Evolutionary conservation across 2,329 filamentous ascomycete species (phyloP), one percentile per base, ranked within the genome.

Genomic region (Trichoderma lentiforme): DNA sequence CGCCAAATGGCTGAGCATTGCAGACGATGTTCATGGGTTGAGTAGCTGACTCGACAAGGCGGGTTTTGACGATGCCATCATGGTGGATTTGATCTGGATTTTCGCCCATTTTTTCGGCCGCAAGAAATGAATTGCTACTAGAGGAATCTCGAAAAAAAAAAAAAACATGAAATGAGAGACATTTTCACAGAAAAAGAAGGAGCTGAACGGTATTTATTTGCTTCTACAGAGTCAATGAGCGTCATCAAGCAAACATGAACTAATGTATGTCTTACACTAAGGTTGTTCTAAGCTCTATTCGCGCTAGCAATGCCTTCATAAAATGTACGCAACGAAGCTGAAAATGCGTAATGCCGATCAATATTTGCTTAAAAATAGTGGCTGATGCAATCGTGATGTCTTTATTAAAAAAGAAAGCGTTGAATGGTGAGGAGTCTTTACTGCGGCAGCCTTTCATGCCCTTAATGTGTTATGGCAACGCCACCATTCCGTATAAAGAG

Each of bases 1-100:
- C 68, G 1, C 68, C 68, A 32, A 70, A 70, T 1, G 68, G 58
- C n/a, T 70, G 68, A 21, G 68, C 68, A 18, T 70, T 70, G 32
- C 14, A 62, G 32, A 70, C 43, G 8, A 70, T 64, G 6, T 43
- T 70, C 5, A 26, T 28, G 24, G 39, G 21, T 15, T 21, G 15
- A 18, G 30, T 7, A 57, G 63, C 28, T 15, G 47, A 24, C 18
- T 24, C 0, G 15, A 8, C 36, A 6, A 14, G 21, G 30, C 7
- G 3, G 6, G 30, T 4, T 8, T 57, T 39, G 47, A 5, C 39
- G 30, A 14, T 7, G n/a, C 8, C 12, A 34, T 21, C 5, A 3
- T n/a, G 21, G 4, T 8, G 5, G 47, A 18, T 9, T 0, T 1
- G 14, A 28, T 60, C 15, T n/a, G 36, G 53, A 12, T 21, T 58